Percentiles rank a stretch among this genome's conserved stretches.
These are phyloP conservation scores for Chlamydomonas urium DNA, from an alignment of 139 green algal genomes.

Conservation along the genomic window DNA sequence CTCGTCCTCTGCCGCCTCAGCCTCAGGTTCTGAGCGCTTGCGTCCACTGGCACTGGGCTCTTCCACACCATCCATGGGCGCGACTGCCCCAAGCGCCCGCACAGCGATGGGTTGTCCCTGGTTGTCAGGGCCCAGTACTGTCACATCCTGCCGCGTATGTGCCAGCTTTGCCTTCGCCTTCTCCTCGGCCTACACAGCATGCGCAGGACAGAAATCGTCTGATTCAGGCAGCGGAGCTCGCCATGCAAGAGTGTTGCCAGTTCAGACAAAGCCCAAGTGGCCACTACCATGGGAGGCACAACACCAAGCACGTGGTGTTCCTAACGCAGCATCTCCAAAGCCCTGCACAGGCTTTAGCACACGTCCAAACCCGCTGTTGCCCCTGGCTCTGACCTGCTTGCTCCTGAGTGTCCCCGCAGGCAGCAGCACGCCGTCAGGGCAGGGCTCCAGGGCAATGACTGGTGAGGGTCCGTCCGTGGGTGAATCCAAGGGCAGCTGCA, in stretches of 20 bases:
- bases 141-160: conserved; percentile 15
- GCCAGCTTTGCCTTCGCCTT: not conserved
- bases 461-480: not conserved
- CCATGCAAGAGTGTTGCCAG: no score
- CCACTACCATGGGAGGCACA: no score
- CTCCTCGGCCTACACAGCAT: no score
- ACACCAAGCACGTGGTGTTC: no score
- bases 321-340: no score
- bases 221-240: not conserved
- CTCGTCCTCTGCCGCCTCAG: conserved; percentile 12
- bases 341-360: no score
- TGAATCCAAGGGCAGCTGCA: conserved; percentile 24
- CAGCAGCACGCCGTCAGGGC: conserved; percentile 21
- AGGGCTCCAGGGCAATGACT: conserved; percentile 16
- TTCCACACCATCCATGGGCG: conserved; percentile 16
- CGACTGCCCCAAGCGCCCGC: not conserved
- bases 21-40: not conserved
- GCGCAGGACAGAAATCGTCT: conserved; percentile 14
- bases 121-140: conserved; percentile 32
- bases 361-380: no score
- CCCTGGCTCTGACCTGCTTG: no score
- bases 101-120: conserved; percentile 18
- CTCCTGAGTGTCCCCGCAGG: no score
- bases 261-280: no score
- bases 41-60: not conserved